Evolutionary conservation across 2,329 filamentous ascomycete genomes (phyloP).

Genomic region (Plenodomus lindquistii): DNA sequence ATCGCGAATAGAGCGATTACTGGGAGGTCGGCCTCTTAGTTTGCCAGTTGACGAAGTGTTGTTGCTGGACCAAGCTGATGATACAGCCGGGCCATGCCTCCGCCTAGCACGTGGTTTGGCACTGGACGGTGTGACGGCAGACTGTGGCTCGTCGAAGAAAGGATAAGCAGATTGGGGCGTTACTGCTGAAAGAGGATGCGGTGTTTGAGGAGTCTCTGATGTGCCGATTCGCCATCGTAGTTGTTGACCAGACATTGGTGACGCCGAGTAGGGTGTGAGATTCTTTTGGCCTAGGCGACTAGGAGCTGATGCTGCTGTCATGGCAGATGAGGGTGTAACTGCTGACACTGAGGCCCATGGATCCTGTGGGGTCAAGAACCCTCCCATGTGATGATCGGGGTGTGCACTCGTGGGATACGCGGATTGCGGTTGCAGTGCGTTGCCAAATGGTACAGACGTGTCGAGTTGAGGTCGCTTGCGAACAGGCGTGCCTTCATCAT

Average conservation of each 20-base stretch:
- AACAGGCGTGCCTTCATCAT: constrained; percentile 43
- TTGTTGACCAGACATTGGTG: constrained; percentile 48
- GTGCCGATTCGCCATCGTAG: constrained; percentile 58
- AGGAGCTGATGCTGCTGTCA: constrained; percentile 42
- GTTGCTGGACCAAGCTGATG: constrained; percentile 82
- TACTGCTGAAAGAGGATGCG: constrained; percentile 78
- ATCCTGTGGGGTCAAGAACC: constrained; percentile 45
- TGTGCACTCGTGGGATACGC: constrained; percentile 60
- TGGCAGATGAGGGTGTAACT: constrained; percentile 44
- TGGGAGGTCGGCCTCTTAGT: constrained; percentile 77
- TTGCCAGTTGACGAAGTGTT: constrained; percentile 68
- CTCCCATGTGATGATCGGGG: constrained; percentile 56
- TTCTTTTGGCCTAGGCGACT: constrained; percentile 38
- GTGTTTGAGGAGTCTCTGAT: constrained; percentile 65
- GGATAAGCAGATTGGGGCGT: constrained; percentile 63
- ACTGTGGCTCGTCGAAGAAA: constrained; percentile 66
- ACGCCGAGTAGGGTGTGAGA: constrained; percentile 48
- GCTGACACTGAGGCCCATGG: constrained; percentile 51
- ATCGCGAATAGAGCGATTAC: constrained; percentile 67
- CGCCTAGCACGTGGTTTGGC: constrained; percentile 57
- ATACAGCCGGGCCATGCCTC: constrained; percentile 83
- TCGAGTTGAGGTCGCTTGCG: constrained; percentile 67
- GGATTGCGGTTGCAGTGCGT: constrained; percentile 47
- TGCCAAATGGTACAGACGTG: constrained; percentile 50
- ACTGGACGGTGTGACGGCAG: constrained; percentile 69